Evolutionary conservation across 2,329 filamentous ascomycete genomes (phyloP), one percentile per base, ranked within the genome.

Genomic region (Trichocomaceae sp.): DNA sequence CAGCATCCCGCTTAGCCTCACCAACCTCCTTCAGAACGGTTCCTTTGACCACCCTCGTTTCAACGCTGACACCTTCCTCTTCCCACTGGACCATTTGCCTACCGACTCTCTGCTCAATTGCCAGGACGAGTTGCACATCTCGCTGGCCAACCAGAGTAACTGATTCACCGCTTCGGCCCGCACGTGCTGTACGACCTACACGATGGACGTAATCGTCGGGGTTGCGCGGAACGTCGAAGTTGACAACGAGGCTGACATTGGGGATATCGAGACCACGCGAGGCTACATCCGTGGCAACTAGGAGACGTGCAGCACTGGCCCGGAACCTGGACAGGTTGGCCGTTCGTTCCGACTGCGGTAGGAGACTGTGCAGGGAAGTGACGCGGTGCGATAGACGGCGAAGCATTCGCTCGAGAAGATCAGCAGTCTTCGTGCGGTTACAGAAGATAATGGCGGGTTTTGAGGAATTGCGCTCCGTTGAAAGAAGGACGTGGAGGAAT

Each of bases 181-280:
- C 93, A 81, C 93, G 85, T 3, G 93, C 93, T 12, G 93, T 99
- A 73, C 93, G 86, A 69, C 93, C 93, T 50, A 96, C 92, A 12
- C 93, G 84, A 75, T 99, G 93, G 61, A 99, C 93, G 70, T 99
- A 99, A 72, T 96, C 92, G 69, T 96, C 91, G 2, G 92, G 90
- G 67, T 96, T 90, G n/a, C 92, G 84, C 0, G 93, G 93, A 0
- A 99, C 83, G 68, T 99, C 93, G 72, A 91, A 99, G 73, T 99
- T 97, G 66, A 99, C 77, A 2, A 99, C 93, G 15, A 97, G 74
- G 53, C 82, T 86, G 6, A 97, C 92, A 62, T 90, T 88, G 1
- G 92, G 92, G 58, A 99, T 96, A 74, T 99, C 93, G 3, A 99
- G 82, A 79, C 93, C 93, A 70, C 93, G 83, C 19, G 90, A 88